These are phyloP conservation scores for Noccaea bulbosa DNA, from an alignment of 345 rosid genomes.

Conservation along the genomic window DNA sequence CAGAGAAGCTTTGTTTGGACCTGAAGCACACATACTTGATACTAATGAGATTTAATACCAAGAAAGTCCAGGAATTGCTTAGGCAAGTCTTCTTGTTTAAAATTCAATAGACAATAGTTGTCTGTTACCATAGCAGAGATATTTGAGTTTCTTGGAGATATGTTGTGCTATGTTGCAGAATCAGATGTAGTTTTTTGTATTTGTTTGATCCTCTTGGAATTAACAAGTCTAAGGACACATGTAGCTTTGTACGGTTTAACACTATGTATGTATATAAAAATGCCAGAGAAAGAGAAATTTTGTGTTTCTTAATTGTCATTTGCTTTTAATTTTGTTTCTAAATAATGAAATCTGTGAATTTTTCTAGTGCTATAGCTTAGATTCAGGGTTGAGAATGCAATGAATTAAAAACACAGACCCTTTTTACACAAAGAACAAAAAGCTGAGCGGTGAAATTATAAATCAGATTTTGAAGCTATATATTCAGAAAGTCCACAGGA, in stretches of 20 bases:
- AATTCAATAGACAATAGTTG: slow-evolving; percentile 22
- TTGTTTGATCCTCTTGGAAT: slow-evolving; percentile 8
- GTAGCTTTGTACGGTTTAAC: slow-evolving; percentile 18
- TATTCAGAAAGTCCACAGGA: slow-evolving; percentile 21
- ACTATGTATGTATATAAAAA: slow-evolving; percentile 10
- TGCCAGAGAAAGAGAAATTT: neutral
- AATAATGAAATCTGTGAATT: slow-evolving; percentile 18
- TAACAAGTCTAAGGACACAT: slow-evolving; percentile 24
- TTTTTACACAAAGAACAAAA: slow-evolving; percentile 35
- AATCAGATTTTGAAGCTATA: slow-evolving; percentile 33
- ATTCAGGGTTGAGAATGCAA: slow-evolving; percentile 37
- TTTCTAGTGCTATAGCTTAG: neutral
- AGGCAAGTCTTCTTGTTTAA: slow-evolving; percentile 42
- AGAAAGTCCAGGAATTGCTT: slow-evolving; percentile 10
- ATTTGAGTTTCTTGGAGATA: slow-evolving; percentile 20
- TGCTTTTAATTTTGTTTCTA: neutral
- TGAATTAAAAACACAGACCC: slow-evolving; percentile 27
- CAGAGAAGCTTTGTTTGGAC: slow-evolving; percentile 12
- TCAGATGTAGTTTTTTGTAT: slow-evolving; percentile 18
- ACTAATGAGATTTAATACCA: neutral
- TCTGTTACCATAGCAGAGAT: slow-evolving; percentile 11
- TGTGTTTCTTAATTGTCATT: neutral
- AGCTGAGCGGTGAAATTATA: slow-evolving; percentile 33
- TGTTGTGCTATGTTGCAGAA: slow-evolving; percentile 14
- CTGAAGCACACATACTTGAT: slow-evolving; percentile 15